Percentiles rank a stretch among this genome's conserved stretches.
Evolutionary conservation across 2,329 filamentous ascomycete genomes (phyloP).

Genomic region (Stagonosporopsis vannaccii): DNA sequence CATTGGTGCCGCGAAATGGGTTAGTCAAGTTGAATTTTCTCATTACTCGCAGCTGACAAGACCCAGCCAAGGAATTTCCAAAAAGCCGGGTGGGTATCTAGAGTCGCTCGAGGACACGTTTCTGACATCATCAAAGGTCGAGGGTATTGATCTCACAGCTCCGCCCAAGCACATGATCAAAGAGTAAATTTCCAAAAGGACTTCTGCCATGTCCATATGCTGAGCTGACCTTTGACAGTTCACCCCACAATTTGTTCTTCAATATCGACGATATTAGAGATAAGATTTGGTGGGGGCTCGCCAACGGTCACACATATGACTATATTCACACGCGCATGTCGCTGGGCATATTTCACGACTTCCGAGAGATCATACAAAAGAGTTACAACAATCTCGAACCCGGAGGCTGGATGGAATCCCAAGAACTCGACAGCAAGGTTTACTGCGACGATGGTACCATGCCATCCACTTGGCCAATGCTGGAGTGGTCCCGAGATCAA

Average conservation of each 20-base stretch:
- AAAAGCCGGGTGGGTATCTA: slow-evolving; percentile 37
- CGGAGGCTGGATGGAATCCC: slow-evolving; percentile 60
- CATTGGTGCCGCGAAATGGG: slow-evolving; percentile 54
- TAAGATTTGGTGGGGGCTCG: slow-evolving; percentile 60
- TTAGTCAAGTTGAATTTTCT: slow-evolving; percentile 27
- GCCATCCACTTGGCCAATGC: slow-evolving; percentile 55
- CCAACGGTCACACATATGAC: slow-evolving; percentile 59
- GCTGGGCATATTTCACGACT: slow-evolving; percentile 65
- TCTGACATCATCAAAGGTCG: slow-evolving; percentile 44
- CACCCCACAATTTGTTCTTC: slow-evolving; percentile 77
- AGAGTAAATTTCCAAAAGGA: neutral
- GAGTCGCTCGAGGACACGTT: neutral
- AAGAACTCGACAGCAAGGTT: slow-evolving; percentile 54
- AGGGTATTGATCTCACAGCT: slow-evolving; percentile 50
- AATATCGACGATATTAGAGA: slow-evolving; percentile 73
- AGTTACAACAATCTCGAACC: slow-evolving; percentile 62
- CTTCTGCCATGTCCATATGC: neutral
- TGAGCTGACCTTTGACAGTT: slow-evolving; percentile 27
- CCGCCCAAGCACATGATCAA: neutral
- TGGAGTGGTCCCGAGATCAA: slow-evolving; percentile 56
- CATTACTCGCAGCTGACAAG: slow-evolving; percentile 26
- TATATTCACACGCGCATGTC: slow-evolving; percentile 67
- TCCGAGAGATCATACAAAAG: slow-evolving; percentile 62
- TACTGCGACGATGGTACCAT: slow-evolving; percentile 64
- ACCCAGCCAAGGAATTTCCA: slow-evolving; percentile 44